Conservation (phyloP, 2,329 filamentous ascomycete species). For the Claviceps digitariae region DNA sequence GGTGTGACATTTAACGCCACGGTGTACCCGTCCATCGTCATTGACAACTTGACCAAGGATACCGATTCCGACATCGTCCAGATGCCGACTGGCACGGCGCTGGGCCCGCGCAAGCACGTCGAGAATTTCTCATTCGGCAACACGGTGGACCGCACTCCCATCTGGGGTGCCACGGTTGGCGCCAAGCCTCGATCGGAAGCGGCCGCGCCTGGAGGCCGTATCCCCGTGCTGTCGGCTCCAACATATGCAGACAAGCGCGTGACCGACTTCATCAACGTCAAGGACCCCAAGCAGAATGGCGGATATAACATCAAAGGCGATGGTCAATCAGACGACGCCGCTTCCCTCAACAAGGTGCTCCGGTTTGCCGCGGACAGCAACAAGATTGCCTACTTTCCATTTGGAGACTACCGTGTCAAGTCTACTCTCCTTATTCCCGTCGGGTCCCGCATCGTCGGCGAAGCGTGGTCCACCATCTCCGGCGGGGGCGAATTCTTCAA, state of each 20-base stretch:
- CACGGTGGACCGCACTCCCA: slow-evolving; percentile 25
- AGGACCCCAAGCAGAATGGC: slow-evolving; percentile 22
- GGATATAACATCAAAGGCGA: slow-evolving; percentile 22
- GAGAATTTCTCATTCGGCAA: slow-evolving; percentile 29
- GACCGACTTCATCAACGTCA: slow-evolving; percentile 20
- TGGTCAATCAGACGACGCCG: slow-evolving; percentile 23
- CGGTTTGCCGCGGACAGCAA: slow-evolving; percentile 19
- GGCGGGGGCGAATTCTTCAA: slow-evolving; percentile 29
- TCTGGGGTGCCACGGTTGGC: slow-evolving; percentile 22
- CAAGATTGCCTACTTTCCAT: slow-evolving; percentile 18
- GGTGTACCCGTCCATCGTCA: slow-evolving; percentile 26
- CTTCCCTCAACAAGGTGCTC: slow-evolving; percentile 24
- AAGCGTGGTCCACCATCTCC: slow-evolving; percentile 39
- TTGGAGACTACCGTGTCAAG: slow-evolving; percentile 15
- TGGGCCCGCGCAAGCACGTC: slow-evolving; percentile 19
- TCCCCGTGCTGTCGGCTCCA: slow-evolving; percentile 25
- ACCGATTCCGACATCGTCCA: slow-evolving; percentile 22
- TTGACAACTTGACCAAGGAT: slow-evolving; percentile 30
- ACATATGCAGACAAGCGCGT: slow-evolving; percentile 22
- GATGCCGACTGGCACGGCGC: slow-evolving; percentile 16
- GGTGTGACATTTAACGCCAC: slow-evolving; percentile 25
- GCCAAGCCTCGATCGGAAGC: slow-evolving; percentile 19
- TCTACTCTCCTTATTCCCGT: slow-evolving; percentile 14
- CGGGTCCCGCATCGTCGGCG: slow-evolving; percentile 39
- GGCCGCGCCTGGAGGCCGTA: slow-evolving; percentile 22